A percentile compares a stretch with the other conserved stretches of the same genome.
Conservation (phyloP, 2,329 filamentous ascomycete species). For the Diaporthe sp. region DNA sequence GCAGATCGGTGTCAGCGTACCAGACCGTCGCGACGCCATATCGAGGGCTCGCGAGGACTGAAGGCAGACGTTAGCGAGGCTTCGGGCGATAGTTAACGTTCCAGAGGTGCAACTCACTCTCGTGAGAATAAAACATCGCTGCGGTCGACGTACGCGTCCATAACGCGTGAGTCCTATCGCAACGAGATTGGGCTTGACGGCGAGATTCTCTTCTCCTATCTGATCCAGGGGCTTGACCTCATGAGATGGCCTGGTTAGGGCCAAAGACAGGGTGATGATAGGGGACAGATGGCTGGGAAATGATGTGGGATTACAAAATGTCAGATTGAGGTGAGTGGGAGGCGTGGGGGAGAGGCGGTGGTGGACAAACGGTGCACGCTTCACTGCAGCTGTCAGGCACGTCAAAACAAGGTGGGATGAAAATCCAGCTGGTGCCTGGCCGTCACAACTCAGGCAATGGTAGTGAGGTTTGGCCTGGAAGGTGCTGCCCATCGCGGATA, state of each 20-base stretch:
- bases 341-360: neutral
- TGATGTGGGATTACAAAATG: neutral
- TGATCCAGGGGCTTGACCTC: neutral
- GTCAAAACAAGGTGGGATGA: neutral
- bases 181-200: neutral
- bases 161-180: neutral
- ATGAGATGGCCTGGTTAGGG: neutral
- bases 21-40: conserved; percentile 97
- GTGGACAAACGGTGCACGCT: neutral
- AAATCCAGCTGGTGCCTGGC: neutral
- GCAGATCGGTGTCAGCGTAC: conserved; percentile 64
- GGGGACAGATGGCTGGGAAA: neutral
- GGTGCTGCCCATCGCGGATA: neutral
- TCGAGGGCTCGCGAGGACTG: conserved; percentile 85
- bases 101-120: conserved; percentile 73
- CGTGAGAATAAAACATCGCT: conserved; percentile 96
- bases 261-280: neutral
- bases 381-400: neutral
- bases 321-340: neutral
- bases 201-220: neutral
- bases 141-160: conserved; percentile 6
- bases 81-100: conserved; percentile 39
- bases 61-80: conserved; percentile 18
- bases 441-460: neutral
- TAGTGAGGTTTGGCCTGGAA: conserved; percentile 1